Evolutionary conservation across 495 filamentous ascomycete genomes (phyloP).

Genomic region (Copromyces sp.): DNA sequence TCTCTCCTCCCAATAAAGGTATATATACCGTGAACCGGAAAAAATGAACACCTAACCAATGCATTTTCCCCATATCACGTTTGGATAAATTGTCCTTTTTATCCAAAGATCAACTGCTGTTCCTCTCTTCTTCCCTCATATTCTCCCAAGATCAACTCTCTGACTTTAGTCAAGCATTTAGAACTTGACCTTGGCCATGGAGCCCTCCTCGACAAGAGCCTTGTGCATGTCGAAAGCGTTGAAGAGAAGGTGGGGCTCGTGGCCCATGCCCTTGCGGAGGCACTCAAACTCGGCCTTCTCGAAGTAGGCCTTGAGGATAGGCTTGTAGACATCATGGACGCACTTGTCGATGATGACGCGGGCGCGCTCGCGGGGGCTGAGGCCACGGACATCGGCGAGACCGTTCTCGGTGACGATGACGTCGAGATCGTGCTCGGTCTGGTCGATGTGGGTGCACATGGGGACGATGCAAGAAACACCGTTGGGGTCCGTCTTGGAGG

Average conservation of each 20-base stretch:
- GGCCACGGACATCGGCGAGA: slow-evolving; percentile 74
- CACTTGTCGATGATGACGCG: slow-evolving; percentile 81
- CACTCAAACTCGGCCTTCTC: slow-evolving; percentile 84
- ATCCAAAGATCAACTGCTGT: background rate
- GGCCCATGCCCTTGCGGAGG: slow-evolving; percentile 77
- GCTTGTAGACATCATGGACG: slow-evolving; percentile 77
- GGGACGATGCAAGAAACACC: slow-evolving; percentile 84
- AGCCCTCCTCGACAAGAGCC: slow-evolving; percentile 68
- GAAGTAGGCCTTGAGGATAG: slow-evolving; percentile 75
- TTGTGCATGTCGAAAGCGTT: slow-evolving; percentile 85
- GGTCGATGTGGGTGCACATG: slow-evolving; percentile 88
- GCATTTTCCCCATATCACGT: background rate
- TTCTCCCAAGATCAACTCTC: background rate
- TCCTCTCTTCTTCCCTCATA: background rate
- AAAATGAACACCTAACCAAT: background rate
- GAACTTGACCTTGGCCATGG: slow-evolving; percentile 62
- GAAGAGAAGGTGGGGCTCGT: slow-evolving; percentile 79
- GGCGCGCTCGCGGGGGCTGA: slow-evolving; percentile 72
- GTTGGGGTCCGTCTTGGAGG: slow-evolving; percentile 71
- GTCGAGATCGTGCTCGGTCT: slow-evolving; percentile 86
- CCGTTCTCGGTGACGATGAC: slow-evolving; percentile 82
- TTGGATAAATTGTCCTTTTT: background rate
- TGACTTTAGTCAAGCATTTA: slow-evolving; percentile 9
- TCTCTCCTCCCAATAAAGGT: background rate
- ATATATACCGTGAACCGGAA: background rate